Evolutionary conservation across 768 basidiomycete species (phyloP).

Genomic region (Cantharellus cinnabarinus): DNA sequence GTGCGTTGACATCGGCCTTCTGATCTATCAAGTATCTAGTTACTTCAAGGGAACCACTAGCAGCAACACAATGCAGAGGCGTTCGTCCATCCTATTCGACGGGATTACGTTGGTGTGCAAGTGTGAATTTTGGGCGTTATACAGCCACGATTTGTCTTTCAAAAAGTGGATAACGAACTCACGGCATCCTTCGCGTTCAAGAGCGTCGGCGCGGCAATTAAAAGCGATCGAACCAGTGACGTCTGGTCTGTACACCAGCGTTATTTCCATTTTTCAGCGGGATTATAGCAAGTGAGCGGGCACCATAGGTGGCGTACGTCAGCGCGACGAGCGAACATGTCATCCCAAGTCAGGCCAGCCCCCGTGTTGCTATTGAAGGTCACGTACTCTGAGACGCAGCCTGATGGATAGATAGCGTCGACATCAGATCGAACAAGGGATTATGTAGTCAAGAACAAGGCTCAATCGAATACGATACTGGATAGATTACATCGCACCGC

Average conservation of each 20-base stretch:
- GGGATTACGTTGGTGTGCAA: not conserved
- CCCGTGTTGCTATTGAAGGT: not conserved
- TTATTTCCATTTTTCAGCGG: too few relatives aligned
- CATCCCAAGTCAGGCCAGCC: not conserved
- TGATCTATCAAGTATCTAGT: constrained; percentile 47
- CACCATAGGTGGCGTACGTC: too few relatives aligned
- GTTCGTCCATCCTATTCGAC: constrained; percentile 48
- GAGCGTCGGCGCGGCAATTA: constrained; percentile 38
- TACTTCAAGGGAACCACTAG: constrained; percentile 42
- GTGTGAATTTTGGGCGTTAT: constrained; percentile 34
- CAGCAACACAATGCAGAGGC: constrained; percentile 71
- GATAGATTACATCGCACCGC: too few relatives aligned
- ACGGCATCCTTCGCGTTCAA: constrained; percentile 35
- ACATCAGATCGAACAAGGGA: not conserved
- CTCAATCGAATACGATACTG: too few relatives aligned
- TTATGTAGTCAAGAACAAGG: too few relatives aligned
- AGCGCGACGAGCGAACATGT: too few relatives aligned
- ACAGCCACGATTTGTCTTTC: constrained; percentile 35
- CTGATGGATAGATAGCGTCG: constrained; percentile 6
- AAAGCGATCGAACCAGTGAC: constrained; percentile 42
- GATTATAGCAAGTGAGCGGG: too few relatives aligned
- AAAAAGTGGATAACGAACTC: constrained; percentile 23
- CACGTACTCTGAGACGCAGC: constrained; percentile 5
- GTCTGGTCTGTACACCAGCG: constrained; percentile 33
- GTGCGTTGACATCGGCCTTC: constrained; percentile 32